A percentile compares a stretch with the other conserved stretches of the same genome.
These are phyloP conservation scores for Colletotrichum sp. DNA, from an alignment of 2,329 filamentous ascomycete species.

Conservation along the genomic window DNA sequence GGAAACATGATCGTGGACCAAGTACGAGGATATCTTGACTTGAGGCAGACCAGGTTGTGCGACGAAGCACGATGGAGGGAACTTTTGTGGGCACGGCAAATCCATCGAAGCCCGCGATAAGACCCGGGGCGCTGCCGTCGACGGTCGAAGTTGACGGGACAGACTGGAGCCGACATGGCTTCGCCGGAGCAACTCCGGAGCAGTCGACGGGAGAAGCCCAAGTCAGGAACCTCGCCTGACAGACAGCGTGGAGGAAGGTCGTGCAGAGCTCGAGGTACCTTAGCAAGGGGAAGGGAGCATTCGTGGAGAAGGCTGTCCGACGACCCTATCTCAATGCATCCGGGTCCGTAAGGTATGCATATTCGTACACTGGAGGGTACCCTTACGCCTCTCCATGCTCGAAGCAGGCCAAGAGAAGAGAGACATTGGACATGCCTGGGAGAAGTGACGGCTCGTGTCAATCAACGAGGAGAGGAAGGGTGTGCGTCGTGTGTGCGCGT, in stretches of 20 bases:
- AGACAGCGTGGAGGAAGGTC: neutral
- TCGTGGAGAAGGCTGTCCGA: neutral
- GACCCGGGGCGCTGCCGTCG: neutral
- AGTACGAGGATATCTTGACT: neutral
- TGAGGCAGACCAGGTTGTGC: neutral
- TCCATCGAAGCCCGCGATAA: neutral
- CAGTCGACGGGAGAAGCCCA: neutral
- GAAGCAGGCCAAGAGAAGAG: neutral
- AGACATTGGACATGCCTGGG: neutral
- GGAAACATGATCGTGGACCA: neutral
- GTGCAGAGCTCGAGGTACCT: neutral
- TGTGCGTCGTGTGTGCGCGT: neutral
- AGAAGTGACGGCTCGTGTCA: neutral
- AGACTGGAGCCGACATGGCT: neutral
- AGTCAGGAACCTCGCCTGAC: neutral
- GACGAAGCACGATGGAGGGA: neutral
- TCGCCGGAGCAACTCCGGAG: neutral
- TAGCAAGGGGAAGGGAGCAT: neutral
- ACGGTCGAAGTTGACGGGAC: neutral
- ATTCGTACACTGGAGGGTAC: neutral
- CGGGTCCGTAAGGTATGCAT: neutral
- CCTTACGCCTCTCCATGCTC: neutral
- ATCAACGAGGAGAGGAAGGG: neutral
- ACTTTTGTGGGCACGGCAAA: neutral
- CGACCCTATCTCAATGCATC: neutral